Evolutionary conservation across 305 asterid species (phyloP).

Genomic region (Fraxinus baroniana): DNA sequence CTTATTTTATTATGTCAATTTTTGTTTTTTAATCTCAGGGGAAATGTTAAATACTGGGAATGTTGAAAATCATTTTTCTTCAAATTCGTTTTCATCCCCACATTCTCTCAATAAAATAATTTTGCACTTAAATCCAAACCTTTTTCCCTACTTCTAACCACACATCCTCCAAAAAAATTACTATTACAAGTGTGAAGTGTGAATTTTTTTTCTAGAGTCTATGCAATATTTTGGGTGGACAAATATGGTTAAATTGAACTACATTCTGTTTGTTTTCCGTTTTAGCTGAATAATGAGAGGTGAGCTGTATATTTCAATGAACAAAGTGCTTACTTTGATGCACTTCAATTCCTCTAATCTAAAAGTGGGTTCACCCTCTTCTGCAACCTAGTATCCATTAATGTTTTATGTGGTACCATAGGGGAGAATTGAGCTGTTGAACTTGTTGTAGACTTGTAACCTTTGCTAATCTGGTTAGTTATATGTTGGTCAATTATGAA

Average conservation of each 20-base stretch:
- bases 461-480: background rate
- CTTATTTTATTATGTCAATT: conserved; percentile 17
- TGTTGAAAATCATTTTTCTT: background rate
- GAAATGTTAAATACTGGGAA: conserved; percentile 14
- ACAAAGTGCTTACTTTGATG: background rate
- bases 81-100: too few relatives aligned
- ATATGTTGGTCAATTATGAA: background rate
- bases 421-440: background rate
- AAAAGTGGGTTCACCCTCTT: background rate
- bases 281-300: background rate
- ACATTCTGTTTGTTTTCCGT: background rate
- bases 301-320: background rate
- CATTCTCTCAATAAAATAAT: too few relatives aligned
- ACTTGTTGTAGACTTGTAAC: background rate
- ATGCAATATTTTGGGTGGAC: background rate
- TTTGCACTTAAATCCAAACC: too few relatives aligned
- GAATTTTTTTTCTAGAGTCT: background rate
- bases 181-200: background rate
- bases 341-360: background rate
- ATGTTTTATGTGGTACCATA: background rate
- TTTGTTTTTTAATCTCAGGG: conserved; percentile 6
- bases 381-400: background rate
- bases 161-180: background rate
- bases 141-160: too few relatives aligned
- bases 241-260: background rate